Percentiles rank a stretch among this genome's conserved stretches.
phyloP scores from a whole-genome alignment of 2,329 filamentous ascomycete species.

The Pezicula radicicola region DNA sequence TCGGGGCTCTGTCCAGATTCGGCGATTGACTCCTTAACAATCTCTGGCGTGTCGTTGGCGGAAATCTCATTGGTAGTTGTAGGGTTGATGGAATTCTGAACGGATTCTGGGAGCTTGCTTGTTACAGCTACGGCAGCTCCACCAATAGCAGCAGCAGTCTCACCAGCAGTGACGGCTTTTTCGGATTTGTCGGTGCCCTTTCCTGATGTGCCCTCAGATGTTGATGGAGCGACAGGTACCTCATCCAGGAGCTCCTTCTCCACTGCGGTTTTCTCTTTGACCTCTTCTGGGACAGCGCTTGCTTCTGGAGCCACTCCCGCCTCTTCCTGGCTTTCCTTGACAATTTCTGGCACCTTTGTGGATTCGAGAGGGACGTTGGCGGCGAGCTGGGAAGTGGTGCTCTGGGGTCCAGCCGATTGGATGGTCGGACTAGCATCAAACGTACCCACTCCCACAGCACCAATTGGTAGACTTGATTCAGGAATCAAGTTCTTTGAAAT shows the following conservation, averaged over 20 bases:
- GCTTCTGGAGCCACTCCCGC: constrained; percentile 65
- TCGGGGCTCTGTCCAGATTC: constrained; percentile 63
- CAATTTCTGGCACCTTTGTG: constrained; percentile 54
- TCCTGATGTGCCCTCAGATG: constrained; percentile 53
- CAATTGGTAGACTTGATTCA: constrained; percentile 76
- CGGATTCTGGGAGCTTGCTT: constrained; percentile 49
- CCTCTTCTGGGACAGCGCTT: constrained; percentile 60
- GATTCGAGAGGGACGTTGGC: constrained; percentile 39
- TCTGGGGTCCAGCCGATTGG: constrained; percentile 45
- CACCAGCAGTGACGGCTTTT: constrained; percentile 36
- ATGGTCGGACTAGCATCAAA: constrained; percentile 47
- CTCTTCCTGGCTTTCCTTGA: constrained; percentile 69
- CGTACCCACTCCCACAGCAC: constrained; percentile 36
- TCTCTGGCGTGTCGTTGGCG: constrained; percentile 48
- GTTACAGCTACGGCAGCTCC: constrained; percentile 40
- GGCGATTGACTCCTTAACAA: constrained; percentile 55
- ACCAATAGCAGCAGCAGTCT: constrained; percentile 38
- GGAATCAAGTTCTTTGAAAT: constrained; percentile 68
- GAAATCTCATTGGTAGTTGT: constrained; percentile 44
- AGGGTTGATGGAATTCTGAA: constrained; percentile 49
- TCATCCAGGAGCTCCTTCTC: constrained; percentile 69
- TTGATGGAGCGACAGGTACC: constrained; percentile 57
- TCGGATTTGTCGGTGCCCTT: constrained; percentile 52
- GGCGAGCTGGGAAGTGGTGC: constrained; percentile 38
- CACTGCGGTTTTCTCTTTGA: constrained; percentile 67